Conservation (phyloP, 208 protist species). For the Porcisia deanei region DNA sequence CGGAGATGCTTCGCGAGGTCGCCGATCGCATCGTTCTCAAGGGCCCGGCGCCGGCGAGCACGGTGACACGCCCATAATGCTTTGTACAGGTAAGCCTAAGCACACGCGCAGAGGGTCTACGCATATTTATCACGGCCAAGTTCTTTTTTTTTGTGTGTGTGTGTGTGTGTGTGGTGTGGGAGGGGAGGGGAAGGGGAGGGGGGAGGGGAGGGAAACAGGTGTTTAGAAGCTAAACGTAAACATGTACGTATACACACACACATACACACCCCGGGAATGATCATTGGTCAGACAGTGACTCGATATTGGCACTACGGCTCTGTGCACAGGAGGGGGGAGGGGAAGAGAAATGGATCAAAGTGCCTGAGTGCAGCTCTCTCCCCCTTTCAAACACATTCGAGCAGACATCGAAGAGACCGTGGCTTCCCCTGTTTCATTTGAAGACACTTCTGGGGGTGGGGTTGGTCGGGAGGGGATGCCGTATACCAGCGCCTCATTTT, state of each 20-base stretch:
- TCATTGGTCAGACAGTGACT: not conserved
- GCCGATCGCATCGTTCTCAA: conserved; percentile 41
- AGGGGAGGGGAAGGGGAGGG: too few relatives aligned
- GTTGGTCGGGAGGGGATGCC: not conserved
- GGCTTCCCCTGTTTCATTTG: not conserved
- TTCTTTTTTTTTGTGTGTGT: too few relatives aligned
- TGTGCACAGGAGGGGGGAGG: not conserved
- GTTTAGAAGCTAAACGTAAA: too few relatives aligned
- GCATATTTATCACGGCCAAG: not conserved
- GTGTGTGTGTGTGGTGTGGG: too few relatives aligned
- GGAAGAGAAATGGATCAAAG: not conserved
- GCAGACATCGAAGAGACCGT: not conserved
- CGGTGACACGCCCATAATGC: not conserved
- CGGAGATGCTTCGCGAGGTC: conserved; percentile 66
- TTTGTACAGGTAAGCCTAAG: not conserved
- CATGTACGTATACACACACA: not conserved
- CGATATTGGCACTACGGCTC: not conserved
- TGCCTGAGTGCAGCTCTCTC: too few relatives aligned
- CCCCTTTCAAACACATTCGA: not conserved
- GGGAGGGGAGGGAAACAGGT: too few relatives aligned
- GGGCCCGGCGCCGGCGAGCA: not conserved
- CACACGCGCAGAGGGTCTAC: not conserved
- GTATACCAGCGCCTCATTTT: not conserved
- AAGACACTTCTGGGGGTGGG: not conserved
- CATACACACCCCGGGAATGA: not conserved